Evolutionary conservation across 768 basidiomycete genomes (phyloP).

Genomic region (Hericium rajendrae): DNA sequence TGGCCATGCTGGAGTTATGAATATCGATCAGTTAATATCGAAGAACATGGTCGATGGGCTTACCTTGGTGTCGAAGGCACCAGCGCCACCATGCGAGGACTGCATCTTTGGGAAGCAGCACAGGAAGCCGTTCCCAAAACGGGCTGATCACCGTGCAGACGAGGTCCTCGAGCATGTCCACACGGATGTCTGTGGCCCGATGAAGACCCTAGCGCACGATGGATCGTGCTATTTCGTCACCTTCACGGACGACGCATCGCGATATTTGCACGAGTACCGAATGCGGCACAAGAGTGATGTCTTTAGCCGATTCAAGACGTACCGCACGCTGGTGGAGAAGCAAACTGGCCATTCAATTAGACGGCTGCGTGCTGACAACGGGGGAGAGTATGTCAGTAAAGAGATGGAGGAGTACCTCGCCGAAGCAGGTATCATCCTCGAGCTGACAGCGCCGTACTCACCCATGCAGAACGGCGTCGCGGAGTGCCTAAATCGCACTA

Average conservation of each 20-base stretch:
- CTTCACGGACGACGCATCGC: constrained; percentile 8
- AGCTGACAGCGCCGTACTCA: constrained; percentile 25
- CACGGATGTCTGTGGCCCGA: too few relatives aligned
- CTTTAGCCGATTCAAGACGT: neutral
- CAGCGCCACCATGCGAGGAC: too few relatives aligned
- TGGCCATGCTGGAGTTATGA: neutral
- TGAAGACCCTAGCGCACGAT: neutral
- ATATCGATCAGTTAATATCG: neutral
- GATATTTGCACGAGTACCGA: constrained; percentile 1
- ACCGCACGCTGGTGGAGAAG: neutral
- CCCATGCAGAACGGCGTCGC: constrained; percentile 30
- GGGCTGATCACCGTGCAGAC: too few relatives aligned
- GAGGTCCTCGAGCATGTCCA: too few relatives aligned
- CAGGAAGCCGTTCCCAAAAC: too few relatives aligned
- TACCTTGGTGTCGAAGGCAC: too few relatives aligned
- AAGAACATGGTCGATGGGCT: neutral
- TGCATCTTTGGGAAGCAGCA: too few relatives aligned
- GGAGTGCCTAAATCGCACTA: constrained; percentile 27
- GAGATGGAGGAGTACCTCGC: neutral
- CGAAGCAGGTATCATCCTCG: neutral
- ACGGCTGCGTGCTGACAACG: neutral
- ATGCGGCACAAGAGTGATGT: constrained; percentile 3
- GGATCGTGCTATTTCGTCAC: constrained; percentile 4
- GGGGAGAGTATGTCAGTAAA: neutral
- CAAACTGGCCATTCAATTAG: neutral